Evolutionary conservation across 805 yeast species (phyloP).

Genomic region (Komagataella populi): DNA sequence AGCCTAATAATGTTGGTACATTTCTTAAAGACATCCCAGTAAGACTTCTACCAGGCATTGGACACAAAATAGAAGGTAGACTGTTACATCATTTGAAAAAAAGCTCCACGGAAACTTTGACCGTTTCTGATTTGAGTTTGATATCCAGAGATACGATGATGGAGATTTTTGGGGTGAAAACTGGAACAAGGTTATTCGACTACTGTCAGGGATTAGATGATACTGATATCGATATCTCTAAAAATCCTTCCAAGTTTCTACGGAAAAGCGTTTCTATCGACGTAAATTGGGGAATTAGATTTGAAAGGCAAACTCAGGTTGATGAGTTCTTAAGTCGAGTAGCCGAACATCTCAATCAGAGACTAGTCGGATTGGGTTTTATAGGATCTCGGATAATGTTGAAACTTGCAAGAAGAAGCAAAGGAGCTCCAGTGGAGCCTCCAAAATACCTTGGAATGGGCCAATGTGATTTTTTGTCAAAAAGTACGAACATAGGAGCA

Average conservation of each 20-base stretch:
- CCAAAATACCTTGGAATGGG: slow-evolving; percentile 83
- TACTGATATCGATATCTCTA: slow-evolving; percentile 39
- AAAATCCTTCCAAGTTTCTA: slow-evolving; percentile 32
- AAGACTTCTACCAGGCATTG: slow-evolving; percentile 50
- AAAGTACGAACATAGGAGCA: slow-evolving; percentile 44
- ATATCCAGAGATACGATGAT: slow-evolving; percentile 23
- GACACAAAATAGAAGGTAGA: slow-evolving; percentile 33
- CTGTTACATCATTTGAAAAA: slow-evolving; percentile 20
- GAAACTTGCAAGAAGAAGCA: slow-evolving; percentile 50
- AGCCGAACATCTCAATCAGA: slow-evolving; percentile 40
- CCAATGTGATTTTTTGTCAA: slow-evolving; percentile 47
- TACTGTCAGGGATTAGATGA: slow-evolving; percentile 58
- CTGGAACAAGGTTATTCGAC: slow-evolving; percentile 49
- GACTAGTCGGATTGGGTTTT: slow-evolving; percentile 33
- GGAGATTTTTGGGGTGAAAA: slow-evolving; percentile 49
- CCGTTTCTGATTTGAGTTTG: slow-evolving; percentile 24
- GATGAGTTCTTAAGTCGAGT: slow-evolving; percentile 48
- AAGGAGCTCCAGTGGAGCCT: slow-evolving; percentile 60
- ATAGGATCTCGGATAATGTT: slow-evolving; percentile 47
- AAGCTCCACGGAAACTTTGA: slow-evolving; percentile 8
- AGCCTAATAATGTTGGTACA: slow-evolving; percentile 11
- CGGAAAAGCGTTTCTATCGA: slow-evolving; percentile 79
- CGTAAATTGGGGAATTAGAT: slow-evolving; percentile 83
- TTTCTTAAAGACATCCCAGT: slow-evolving; percentile 24
- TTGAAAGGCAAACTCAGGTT: slow-evolving; percentile 44